Percentiles rank a stretch among this genome's conserved stretches.
Conservation (phyloP, 495 filamentous ascomycete species). For the Penicillium longicatenatum region DNA sequence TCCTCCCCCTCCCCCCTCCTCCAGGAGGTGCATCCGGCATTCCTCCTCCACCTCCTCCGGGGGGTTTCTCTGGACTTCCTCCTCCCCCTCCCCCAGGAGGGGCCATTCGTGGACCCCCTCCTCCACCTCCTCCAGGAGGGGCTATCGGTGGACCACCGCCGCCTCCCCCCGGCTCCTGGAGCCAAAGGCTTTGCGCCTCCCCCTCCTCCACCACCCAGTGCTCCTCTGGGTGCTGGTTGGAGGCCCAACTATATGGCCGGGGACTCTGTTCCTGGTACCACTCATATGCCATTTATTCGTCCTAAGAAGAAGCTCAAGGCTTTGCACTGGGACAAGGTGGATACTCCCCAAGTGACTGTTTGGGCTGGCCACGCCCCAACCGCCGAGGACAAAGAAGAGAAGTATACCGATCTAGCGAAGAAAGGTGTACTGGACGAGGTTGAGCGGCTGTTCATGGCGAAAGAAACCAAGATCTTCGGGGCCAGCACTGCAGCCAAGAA, state of each 20-base stretch:
- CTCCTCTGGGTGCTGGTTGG: conserved; percentile 60
- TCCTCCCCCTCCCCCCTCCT: conserved; percentile 35
- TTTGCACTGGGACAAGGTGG: conserved; percentile 98
- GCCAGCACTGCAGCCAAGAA: conserved; percentile 62
- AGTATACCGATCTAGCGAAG: conserved; percentile 86
- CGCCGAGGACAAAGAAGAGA: conserved; percentile 82
- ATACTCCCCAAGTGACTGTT: conserved; percentile 88
- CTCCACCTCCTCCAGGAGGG: conserved; percentile 50
- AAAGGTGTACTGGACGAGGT: conserved; percentile 97
- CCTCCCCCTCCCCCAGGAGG: conserved; percentile 56
- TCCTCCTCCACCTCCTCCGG: conserved; percentile 54
- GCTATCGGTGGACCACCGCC: conserved; percentile 49
- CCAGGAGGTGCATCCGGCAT: conserved; percentile 41
- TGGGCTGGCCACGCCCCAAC: conserved; percentile 89
- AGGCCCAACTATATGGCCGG: conserved; percentile 52
- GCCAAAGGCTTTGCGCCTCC: conserved; percentile 44
- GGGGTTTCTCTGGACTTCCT: conserved; percentile 35
- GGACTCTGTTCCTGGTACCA: conserved; percentile 41
- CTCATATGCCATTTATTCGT: conserved; percentile 71
- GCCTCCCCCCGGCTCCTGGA: conserved; percentile 54
- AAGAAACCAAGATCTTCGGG: conserved; percentile 86
- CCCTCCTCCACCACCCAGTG: conserved; percentile 59
- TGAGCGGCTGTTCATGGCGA: conserved; percentile 95
- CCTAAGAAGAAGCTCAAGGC: conserved; percentile 99
- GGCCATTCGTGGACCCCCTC: conserved; percentile 46